These are phyloP conservation scores for Scheffersomyces segobiensis DNA, from an alignment of 1,139 yeast species.

Conservation along the genomic window DNA sequence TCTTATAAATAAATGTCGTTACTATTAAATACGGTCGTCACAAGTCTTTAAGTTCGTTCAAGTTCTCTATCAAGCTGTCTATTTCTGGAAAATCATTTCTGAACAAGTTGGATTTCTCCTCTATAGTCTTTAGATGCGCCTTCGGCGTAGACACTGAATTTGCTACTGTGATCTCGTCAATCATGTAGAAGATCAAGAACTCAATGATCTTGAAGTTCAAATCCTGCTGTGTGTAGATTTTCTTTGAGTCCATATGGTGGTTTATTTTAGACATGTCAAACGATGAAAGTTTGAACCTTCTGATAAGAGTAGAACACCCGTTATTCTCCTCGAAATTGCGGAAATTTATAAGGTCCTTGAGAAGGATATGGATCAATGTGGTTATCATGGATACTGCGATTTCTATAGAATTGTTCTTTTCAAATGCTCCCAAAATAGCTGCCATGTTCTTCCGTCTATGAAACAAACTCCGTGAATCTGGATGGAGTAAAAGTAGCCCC, in stretches of 20 bases:
- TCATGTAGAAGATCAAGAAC: constrained; percentile 67
- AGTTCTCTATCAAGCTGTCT: constrained; percentile 38
- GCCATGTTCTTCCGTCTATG: constrained; percentile 32
- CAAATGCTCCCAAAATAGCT: constrained; percentile 27
- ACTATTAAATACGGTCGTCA: neutral
- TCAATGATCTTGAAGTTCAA: constrained; percentile 66
- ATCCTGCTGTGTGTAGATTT: constrained; percentile 30
- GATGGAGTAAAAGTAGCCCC: constrained; percentile 64
- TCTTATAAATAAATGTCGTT: neutral
- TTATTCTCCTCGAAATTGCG: constrained; percentile 58
- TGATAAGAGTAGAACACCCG: constrained; percentile 60
- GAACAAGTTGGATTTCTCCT: constrained; percentile 57
- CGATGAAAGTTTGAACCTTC: constrained; percentile 26
- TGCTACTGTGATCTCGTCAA: constrained; percentile 55
- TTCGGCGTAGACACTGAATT: constrained; percentile 15
- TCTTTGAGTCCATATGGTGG: constrained; percentile 6
- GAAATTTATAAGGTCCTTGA: constrained; percentile 56
- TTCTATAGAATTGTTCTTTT: constrained; percentile 13
- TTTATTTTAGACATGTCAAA: constrained; percentile 2
- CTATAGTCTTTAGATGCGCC: constrained; percentile 26
- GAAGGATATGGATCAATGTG: constrained; percentile 59
- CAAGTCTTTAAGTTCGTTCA: constrained; percentile 33
- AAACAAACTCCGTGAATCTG: constrained; percentile 53
- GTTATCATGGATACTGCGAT: constrained; percentile 51
- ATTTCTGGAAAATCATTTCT: constrained; percentile 46